Evolutionary conservation across 352 stramenopile genomes (phyloP).

Genomic region (Pythium dissimile): DNA sequence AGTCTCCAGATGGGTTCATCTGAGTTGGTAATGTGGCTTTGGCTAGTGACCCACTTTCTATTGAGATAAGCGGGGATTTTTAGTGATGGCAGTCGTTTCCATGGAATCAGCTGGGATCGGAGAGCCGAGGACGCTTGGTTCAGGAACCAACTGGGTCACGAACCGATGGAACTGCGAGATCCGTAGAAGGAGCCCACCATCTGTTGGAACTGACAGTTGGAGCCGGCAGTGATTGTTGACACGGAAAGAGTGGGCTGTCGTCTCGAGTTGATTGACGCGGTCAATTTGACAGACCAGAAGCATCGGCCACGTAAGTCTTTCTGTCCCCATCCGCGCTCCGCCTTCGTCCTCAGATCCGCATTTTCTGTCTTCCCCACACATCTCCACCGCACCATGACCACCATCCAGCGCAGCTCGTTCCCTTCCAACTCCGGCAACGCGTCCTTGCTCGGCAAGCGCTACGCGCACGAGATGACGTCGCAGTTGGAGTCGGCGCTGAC

Average conservation of each 20-base stretch:
- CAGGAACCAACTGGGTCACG: not conserved
- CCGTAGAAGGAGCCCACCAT: conserved; percentile 5
- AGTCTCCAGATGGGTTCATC: not conserved
- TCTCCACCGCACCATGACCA: conserved; percentile 15
- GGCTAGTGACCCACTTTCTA: no score
- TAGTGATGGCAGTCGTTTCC: no score
- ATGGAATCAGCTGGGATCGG: conserved; percentile 1
- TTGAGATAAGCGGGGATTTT: no score
- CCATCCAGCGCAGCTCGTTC: conserved; percentile 4
- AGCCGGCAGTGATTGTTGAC: conserved; percentile 15
- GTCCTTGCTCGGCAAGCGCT: conserved; percentile 69
- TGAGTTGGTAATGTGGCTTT: conserved; percentile 1
- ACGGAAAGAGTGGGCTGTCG: conserved; percentile 4
- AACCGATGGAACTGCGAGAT: not conserved
- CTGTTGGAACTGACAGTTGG: conserved; percentile 3
- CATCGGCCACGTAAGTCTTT: conserved; percentile 7
- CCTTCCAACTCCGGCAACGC: not conserved
- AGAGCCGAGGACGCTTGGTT: not conserved
- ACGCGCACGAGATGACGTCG: conserved; percentile 49
- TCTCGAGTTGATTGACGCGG: not conserved
- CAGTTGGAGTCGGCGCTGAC: conserved; percentile 62
- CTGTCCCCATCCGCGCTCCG: not conserved
- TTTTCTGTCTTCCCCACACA: not conserved
- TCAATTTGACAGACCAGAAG: not conserved
- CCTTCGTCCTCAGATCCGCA: conserved; percentile 11